Evolutionary conservation across 495 filamentous ascomycete species (phyloP).

Genomic region (Jackrogersella multiformis): DNA sequence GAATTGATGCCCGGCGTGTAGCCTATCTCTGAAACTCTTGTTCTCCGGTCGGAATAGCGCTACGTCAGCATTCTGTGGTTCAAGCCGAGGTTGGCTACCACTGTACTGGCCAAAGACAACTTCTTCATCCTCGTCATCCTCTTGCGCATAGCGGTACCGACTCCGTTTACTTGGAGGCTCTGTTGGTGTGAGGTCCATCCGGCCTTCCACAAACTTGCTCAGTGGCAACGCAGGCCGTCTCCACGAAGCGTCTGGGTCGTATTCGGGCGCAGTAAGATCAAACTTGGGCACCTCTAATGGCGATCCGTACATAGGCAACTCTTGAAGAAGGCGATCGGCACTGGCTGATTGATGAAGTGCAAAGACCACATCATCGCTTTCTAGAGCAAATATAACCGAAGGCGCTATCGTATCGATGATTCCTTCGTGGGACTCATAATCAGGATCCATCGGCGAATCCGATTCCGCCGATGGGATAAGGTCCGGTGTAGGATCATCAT

Average conservation of each 20-base stretch:
- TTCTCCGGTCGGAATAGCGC: constrained; percentile 91
- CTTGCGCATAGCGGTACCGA: constrained; percentile 78
- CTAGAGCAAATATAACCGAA: constrained; percentile 82
- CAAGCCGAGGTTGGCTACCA: constrained; percentile 53
- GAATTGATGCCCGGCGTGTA: constrained; percentile 93
- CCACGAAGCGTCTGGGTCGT: constrained; percentile 74
- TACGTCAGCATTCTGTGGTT: constrained; percentile 79
- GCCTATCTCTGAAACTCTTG: constrained; percentile 85
- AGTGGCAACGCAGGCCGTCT: constrained; percentile 81
- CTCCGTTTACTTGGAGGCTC: constrained; percentile 78
- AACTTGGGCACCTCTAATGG: constrained; percentile 66
- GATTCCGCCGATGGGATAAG: constrained; percentile 68
- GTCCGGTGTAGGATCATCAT: constrained; percentile 72
- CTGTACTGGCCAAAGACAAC: constrained; percentile 56
- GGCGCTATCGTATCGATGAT: constrained; percentile 64
- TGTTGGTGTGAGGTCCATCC: constrained; percentile 72
- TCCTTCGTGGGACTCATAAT: constrained; percentile 57
- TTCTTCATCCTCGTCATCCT: constrained; percentile 69
- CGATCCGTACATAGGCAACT: constrained; percentile 81
- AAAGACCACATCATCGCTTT: constrained; percentile 84
- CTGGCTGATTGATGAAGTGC: constrained; percentile 76
- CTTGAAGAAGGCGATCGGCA: constrained; percentile 82
- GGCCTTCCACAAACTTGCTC: constrained; percentile 85
- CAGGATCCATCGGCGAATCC: constrained; percentile 58
- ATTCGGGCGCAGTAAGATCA: constrained; percentile 63